Evolutionary conservation across 2,329 filamentous ascomycete species (phyloP).

Genomic region (Epichloe sylvatica): DNA sequence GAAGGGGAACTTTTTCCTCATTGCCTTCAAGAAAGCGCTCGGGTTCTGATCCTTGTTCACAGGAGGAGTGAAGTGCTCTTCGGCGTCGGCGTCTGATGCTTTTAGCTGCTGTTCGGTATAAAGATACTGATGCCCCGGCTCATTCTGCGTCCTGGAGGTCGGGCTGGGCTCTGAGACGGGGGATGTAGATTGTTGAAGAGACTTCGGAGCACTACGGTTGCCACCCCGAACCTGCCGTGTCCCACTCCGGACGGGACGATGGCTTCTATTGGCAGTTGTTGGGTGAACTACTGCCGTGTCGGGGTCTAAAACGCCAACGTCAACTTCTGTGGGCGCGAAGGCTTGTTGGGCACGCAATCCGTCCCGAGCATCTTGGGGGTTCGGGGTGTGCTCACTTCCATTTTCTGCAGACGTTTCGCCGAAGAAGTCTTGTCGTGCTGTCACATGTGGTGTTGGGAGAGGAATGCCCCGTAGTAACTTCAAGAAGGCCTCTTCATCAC

Average conservation of each 20-base stretch:
- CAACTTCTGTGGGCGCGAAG: no score
- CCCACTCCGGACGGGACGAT: no score
- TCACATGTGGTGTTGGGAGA: neutral
- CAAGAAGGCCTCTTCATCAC: neutral
- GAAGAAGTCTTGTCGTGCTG: no score
- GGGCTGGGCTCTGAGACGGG: neutral
- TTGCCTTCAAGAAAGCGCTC: neutral
- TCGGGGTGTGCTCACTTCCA: neutral
- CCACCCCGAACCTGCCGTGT: no score
- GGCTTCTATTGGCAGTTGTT: no score
- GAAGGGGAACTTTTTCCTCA: neutral
- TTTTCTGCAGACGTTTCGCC: neutral
- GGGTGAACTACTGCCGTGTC: no score
- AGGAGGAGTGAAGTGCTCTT: no score
- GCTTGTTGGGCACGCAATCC: no score
- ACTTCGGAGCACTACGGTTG: neutral
- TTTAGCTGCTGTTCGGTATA: neutral
- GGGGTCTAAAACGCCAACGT: no score
- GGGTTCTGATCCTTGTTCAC: neutral
- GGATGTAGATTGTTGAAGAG: neutral
- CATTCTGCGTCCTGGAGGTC: neutral
- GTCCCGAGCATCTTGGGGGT: no score
- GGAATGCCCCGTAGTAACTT: neutral
- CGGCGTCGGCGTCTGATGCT: neutral
- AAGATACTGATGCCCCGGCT: neutral